A percentile compares a stretch with the other conserved stretches of the same genome.
phyloP scores from a whole-genome alignment of 495 filamentous ascomycete species.

The Halenospora varia region DNA sequence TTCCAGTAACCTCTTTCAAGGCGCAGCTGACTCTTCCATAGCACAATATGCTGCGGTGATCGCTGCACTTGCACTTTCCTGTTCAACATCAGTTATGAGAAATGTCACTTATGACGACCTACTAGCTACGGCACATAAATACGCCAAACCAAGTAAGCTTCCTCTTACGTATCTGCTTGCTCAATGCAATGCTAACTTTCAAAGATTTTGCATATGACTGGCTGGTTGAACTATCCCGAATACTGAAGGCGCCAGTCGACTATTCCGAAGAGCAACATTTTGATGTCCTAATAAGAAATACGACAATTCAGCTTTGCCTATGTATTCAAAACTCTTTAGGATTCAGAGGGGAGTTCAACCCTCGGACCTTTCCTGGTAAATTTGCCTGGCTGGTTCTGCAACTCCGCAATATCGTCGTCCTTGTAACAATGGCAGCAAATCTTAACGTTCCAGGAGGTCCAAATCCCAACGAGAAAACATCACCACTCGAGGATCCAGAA shows the following conservation, averaged over 20 bases:
- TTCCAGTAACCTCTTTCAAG: not conserved
- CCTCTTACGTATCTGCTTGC: not conserved
- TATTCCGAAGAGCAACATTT: slow-evolving; percentile 64
- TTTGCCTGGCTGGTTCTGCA: slow-evolving; percentile 72
- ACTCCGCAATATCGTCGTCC: slow-evolving; percentile 63
- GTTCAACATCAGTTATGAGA: slow-evolving; percentile 43
- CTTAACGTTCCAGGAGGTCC: slow-evolving; percentile 36
- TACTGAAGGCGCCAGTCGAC: slow-evolving; percentile 64
- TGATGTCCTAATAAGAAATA: slow-evolving; percentile 65
- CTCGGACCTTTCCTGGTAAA: slow-evolving; percentile 59
- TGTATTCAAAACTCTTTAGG: slow-evolving; percentile 68
- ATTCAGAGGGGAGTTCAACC: slow-evolving; percentile 54
- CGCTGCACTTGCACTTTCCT: slow-evolving; percentile 34
- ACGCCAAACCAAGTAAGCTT: slow-evolving; percentile 34
- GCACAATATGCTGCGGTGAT: slow-evolving; percentile 37
- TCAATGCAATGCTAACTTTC: slow-evolving; percentile 32
- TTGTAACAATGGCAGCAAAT: slow-evolving; percentile 58
- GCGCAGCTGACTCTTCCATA: slow-evolving; percentile 13
- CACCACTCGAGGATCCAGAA: slow-evolving; percentile 61
- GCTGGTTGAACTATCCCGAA: slow-evolving; percentile 60
- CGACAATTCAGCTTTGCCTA: slow-evolving; percentile 62
- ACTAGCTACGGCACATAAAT: slow-evolving; percentile 58
- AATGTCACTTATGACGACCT: slow-evolving; percentile 70
- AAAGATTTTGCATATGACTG: slow-evolving; percentile 47
- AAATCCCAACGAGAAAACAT: slow-evolving; percentile 34